phyloP scores from a whole-genome alignment of 1,284 basidiomycete species.

The Ganoderma lingzhi region DNA sequence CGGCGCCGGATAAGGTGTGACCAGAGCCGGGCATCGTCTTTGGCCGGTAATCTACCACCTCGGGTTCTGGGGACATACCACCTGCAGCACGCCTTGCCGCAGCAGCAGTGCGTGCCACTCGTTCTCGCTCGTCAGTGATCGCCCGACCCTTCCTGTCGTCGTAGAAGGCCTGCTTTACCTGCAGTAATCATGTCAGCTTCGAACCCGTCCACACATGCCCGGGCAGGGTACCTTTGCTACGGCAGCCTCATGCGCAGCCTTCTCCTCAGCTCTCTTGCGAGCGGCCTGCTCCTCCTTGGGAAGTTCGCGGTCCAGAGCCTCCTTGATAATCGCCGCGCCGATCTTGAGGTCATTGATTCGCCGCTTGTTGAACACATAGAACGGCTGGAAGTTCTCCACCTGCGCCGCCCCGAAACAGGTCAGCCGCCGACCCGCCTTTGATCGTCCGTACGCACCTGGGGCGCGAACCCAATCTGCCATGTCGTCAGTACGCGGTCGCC shows the following conservation, averaged over 20 bases:
- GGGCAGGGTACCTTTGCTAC: constrained; percentile 55
- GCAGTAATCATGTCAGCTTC: constrained; percentile 4
- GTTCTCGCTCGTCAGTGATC: constrained; percentile 63
- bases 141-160: constrained; percentile 73
- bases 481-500: background rate
- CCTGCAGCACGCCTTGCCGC: constrained; percentile 28
- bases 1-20: constrained; percentile 30
- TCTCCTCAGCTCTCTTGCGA: constrained; percentile 58
- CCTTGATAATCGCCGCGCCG: constrained; percentile 69
- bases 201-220: background rate
- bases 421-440: background rate
- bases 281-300: constrained; percentile 61
- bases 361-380: constrained; percentile 66
- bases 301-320: constrained; percentile 61
- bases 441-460: constrained; percentile 52
- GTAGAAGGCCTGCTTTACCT: constrained; percentile 79
- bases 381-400: constrained; percentile 58
- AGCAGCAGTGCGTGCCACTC: constrained; percentile 51
- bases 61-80: constrained; percentile 22
- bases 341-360: constrained; percentile 63
- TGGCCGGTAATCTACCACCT: constrained; percentile 19
- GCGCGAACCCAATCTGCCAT: constrained; percentile 71
- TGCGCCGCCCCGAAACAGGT: constrained; percentile 28
- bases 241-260: constrained; percentile 59
- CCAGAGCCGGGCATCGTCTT: constrained; percentile 37